Evolutionary conservation across 805 yeast species (phyloP).

Genomic region (Starmerella kuoi): DNA sequence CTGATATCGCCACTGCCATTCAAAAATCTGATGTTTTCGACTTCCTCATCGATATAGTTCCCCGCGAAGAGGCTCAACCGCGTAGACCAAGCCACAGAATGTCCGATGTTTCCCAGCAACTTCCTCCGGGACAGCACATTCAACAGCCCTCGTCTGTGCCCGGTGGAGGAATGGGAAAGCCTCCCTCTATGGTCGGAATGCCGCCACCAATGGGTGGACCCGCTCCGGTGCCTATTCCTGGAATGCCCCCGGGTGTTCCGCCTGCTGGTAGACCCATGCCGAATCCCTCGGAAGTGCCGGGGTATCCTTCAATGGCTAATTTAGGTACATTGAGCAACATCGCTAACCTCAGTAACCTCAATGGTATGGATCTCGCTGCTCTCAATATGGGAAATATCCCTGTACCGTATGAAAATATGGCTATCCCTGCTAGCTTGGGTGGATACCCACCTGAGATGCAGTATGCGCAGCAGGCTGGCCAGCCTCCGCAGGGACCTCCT

Average conservation of each 20-base stretch:
- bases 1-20: constrained; percentile 90
- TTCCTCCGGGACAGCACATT: not conserved
- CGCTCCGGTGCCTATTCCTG: not conserved
- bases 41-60: constrained; percentile 89
- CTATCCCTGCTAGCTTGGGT: not conserved
- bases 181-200: not conserved
- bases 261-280: too few species aligned
- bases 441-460: not conserved
- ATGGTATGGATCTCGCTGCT: not conserved
- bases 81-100: constrained; percentile 3
- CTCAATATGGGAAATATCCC: not conserved
- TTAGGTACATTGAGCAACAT: not conserved
- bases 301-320: not conserved
- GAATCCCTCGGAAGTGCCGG: not conserved
- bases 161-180: not conserved
- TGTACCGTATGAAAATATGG: not conserved
- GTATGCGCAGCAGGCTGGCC: constrained; percentile 1
- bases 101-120: not conserved
- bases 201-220: not conserved
- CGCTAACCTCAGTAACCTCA: constrained; percentile 1
- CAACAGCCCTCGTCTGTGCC: not conserved
- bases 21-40: constrained; percentile 96
- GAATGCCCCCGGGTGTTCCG: not conserved
- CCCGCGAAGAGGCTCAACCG: constrained; percentile 60
- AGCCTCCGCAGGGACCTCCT: not conserved